phyloP scores from a whole-genome alignment of 2,329 filamentous ascomycete genomes.

The Penicillium sp. region DNA sequence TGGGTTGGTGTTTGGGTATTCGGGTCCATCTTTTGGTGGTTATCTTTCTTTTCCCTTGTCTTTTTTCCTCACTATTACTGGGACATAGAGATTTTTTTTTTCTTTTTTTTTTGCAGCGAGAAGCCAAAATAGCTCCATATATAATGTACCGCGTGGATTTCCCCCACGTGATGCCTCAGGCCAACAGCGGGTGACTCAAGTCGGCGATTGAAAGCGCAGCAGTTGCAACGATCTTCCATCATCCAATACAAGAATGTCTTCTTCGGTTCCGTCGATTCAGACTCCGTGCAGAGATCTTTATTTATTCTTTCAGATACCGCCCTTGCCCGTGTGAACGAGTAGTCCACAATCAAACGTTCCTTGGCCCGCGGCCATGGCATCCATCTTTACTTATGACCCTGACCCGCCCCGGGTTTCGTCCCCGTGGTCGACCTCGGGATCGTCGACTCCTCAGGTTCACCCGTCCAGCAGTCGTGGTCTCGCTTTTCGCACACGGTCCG shows the following conservation, averaged over 20 bases:
- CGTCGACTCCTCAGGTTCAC: conserved; percentile 39
- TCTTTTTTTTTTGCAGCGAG: conserved; percentile 11
- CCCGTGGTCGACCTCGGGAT: conserved; percentile 70
- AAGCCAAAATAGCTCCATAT: conserved; percentile 1
- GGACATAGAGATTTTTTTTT: conserved; percentile 6
- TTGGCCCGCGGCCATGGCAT: conserved; percentile 63
- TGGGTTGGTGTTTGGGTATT: neutral
- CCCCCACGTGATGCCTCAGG: conserved; percentile 19
- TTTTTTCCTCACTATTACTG: neutral
- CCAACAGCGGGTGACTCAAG: conserved; percentile 25
- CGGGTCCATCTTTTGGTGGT: too few species aligned
- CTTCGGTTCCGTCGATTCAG: conserved; percentile 4
- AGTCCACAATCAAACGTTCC: conserved; percentile 3
- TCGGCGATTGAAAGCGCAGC: conserved; percentile 4
- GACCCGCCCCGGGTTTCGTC: conserved; percentile 85
- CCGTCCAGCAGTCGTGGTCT: conserved; percentile 25
- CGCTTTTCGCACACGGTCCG: conserved; percentile 29
- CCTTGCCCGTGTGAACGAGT: conserved; percentile 11
- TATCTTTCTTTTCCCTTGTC: too few species aligned
- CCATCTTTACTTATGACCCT: conserved; percentile 91
- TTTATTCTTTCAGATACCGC: conserved; percentile 14
- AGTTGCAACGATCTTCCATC: conserved; percentile 4
- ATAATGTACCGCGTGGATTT: neutral
- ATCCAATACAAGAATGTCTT: conserved; percentile 17
- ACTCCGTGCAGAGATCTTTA: conserved; percentile 2